Percentiles rank a stretch among this genome's conserved stretches.
phyloP scores from a whole-genome alignment of 257 asterid genomes.

The Striga asiatica region DNA sequence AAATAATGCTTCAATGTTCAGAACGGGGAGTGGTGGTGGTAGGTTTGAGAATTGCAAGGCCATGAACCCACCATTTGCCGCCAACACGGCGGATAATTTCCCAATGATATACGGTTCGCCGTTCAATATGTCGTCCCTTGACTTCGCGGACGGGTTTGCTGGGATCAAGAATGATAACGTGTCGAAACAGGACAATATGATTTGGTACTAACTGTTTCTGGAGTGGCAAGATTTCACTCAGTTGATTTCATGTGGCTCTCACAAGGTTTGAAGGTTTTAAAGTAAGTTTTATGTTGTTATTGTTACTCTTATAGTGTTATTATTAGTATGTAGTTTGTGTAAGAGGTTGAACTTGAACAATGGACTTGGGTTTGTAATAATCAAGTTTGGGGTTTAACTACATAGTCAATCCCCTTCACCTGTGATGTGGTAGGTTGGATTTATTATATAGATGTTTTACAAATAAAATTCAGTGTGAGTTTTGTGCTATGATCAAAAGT shows the following conservation, averaged over 20 bases:
- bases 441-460: constrained; percentile 16
- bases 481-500: too few species aligned
- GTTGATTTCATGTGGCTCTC: too few species aligned
- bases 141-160: constrained; percentile 28
- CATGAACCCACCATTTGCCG: constrained; percentile 28
- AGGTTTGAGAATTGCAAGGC: constrained; percentile 37
- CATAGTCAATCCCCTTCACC: constrained; percentile 4
- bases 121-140: constrained; percentile 27
- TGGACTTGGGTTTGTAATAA: constrained; percentile 28
- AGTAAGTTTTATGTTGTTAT: constrained; percentile 8
- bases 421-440: constrained; percentile 17
- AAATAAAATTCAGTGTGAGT: constrained; percentile 13
- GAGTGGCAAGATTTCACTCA: too few species aligned
- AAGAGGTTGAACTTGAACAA: neutral
- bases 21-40: constrained; percentile 21
- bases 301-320: too few species aligned
- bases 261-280: neutral
- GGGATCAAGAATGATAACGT: constrained; percentile 28
- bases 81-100: constrained; percentile 28
- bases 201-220: constrained; percentile 38
- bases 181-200: constrained; percentile 36
- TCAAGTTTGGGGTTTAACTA: constrained; percentile 11
- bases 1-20: constrained; percentile 19
- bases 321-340: constrained; percentile 6
- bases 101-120: constrained; percentile 50